Evolutionary conservation across 2,329 filamentous ascomycete genomes (phyloP), one percentile per base, ranked within the genome.

Genomic region (Pyrenophora graminea): DNA sequence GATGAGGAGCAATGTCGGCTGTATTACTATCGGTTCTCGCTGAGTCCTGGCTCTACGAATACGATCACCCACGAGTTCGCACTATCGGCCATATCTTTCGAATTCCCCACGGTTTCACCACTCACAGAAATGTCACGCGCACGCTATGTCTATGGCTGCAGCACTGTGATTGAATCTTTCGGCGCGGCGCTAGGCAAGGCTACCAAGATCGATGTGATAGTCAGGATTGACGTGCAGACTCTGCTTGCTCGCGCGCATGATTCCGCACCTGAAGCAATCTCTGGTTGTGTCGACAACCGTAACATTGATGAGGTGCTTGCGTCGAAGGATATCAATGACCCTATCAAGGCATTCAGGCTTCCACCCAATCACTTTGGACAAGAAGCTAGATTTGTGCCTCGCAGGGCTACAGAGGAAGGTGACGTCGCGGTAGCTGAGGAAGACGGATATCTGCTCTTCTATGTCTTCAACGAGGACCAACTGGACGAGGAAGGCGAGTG

Each of bases 381-480:
- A 63, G 87, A 89, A 68, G 81, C 85, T 1, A 79, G 83, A 1
- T 90, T 90, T 53, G 79, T 90, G 4, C 74, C 85, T 3, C 55
- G 62, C 13, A 36, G 40, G 31, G 18, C 45, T 21, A 71, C 44
- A 6, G 37, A 44, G 9, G 36, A 40, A 19, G 49, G 27, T 10
- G 37, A 45, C 7, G 48, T 50, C 6, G 51, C 36, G 1, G 41
- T 50, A 8, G 33, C 43, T 2, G 87, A 90, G 65, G 86, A 89
- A 58, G 84, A 86, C 56, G 87, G 87, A 0, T 89, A 80, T 71
- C 73, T 89, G 0, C 72, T 90, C 4, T 85, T 83, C 39, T 89
- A 88, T 57, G 85, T 86, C 1, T 90, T 90, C 55, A 84, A 90
- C 55, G 87, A 89, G 60, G 76, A 77, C 1, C 85, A 89, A 63